Evolutionary conservation across 2,329 filamentous ascomycete species (phyloP).

Genomic region (Cladorrhinum sp.): DNA sequence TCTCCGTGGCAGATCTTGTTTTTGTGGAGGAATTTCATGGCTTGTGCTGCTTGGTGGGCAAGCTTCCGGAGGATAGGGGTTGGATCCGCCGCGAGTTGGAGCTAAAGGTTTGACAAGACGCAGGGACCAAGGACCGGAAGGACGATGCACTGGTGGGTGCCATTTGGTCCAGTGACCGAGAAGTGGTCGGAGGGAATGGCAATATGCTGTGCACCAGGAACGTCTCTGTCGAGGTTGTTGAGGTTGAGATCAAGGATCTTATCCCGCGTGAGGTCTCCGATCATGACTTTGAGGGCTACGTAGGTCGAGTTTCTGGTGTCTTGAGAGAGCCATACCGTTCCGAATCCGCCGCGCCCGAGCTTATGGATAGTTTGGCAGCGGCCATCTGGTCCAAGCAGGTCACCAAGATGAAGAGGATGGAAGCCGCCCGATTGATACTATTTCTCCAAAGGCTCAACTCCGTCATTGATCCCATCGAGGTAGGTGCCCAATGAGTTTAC

Average conservation of each 20-base stretch:
- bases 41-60: slow-evolving; percentile 8
- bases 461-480: neutral
- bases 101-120: neutral
- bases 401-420: slow-evolving; percentile 28
- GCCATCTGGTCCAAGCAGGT: slow-evolving; percentile 14
- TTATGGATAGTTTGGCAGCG: slow-evolving; percentile 27
- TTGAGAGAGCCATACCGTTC: slow-evolving; percentile 28
- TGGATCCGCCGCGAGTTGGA: neutral
- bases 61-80: neutral
- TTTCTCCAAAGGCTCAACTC: slow-evolving; percentile 12
- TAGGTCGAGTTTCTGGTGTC: slow-evolving; percentile 10
- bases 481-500: neutral
- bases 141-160: slow-evolving; percentile 19
- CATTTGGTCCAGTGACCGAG: slow-evolving; percentile 20
- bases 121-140: slow-evolving; percentile 17
- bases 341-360: slow-evolving; percentile 25
- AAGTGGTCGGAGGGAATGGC: slow-evolving; percentile 18
- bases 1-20: slow-evolving; percentile 19
- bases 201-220: slow-evolving; percentile 6
- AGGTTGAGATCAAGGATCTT: neutral
- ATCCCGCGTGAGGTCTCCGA: neutral
- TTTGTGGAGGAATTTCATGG: slow-evolving; percentile 14
- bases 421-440: slow-evolving; percentile 22
- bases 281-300: slow-evolving; percentile 16
- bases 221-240: neutral